A percentile compares a stretch with the other conserved stretches of the same genome.
phyloP scores from a whole-genome alignment of 2,329 filamentous ascomycete genomes.

The Leptographium procerum region DNA sequence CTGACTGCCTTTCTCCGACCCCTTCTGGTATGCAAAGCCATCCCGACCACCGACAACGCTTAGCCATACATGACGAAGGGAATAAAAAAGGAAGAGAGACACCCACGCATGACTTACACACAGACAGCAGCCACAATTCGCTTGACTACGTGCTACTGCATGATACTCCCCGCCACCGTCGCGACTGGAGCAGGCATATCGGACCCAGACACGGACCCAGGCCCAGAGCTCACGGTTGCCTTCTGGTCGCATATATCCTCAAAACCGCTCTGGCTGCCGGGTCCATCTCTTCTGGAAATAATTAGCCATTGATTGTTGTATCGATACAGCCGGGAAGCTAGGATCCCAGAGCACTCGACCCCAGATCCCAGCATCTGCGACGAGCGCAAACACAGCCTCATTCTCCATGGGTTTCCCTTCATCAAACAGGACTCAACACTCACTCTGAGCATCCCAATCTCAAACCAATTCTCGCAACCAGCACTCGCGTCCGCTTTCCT shows the following conservation, averaged over 20 bases:
- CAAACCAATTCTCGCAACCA: too few species aligned
- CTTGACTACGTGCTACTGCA: constrained; percentile 6
- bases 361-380: neutral
- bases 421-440: neutral
- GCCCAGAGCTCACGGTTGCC: neutral
- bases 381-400: neutral
- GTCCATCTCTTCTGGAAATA: neutral
- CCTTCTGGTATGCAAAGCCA: too few species aligned
- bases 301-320: neutral
- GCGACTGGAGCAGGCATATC: neutral
- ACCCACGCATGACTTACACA: neutral
- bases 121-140: constrained; percentile 1
- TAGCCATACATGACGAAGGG: neutral
- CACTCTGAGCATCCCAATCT: neutral
- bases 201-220: neutral
- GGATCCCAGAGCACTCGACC: neutral
- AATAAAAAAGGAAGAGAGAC: neutral
- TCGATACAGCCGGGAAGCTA: neutral
- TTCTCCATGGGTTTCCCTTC: neutral
- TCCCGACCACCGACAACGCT: too few species aligned
- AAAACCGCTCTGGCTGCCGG: neutral
- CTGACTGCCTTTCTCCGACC: neutral
- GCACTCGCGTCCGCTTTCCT: neutral
- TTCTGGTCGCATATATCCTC: neutral
- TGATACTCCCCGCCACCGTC: neutral